These are phyloP conservation scores for Plasmodium relictum DNA, from an alignment of 169 alveolate genomes.

Conservation along the genomic window DNA sequence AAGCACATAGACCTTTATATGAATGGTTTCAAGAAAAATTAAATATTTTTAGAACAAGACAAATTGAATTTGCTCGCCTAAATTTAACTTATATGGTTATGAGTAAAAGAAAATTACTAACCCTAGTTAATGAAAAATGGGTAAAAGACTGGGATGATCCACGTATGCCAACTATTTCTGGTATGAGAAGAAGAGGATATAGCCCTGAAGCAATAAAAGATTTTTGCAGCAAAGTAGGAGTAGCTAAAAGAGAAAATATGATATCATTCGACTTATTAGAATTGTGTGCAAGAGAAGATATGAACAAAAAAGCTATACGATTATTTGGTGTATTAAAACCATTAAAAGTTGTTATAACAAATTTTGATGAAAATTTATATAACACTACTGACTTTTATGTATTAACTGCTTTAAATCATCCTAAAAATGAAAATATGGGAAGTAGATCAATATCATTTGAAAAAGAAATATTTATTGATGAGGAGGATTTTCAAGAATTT, in stretches of 20 bases:
- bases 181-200: slow-evolving; percentile 97
- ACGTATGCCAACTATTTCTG: slow-evolving; percentile 98
- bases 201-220: slow-evolving; percentile 92
- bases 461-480: slow-evolving; percentile 86
- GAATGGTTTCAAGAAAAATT: slow-evolving; percentile 98
- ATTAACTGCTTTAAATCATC: slow-evolving; percentile 57
- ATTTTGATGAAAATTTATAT: slow-evolving; percentile 63
- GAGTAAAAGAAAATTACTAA: slow-evolving; percentile 95
- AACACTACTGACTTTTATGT: neutral
- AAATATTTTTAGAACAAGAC: slow-evolving; percentile 88
- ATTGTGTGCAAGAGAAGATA: slow-evolving; percentile 90
- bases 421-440: slow-evolving; percentile 59
- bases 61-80: slow-evolving; percentile 98
- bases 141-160: slow-evolving; percentile 99
- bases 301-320: slow-evolving; percentile 83
- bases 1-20: slow-evolving; percentile 97
- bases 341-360: slow-evolving; percentile 81
- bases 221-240: slow-evolving; percentile 95
- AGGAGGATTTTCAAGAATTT: slow-evolving; percentile 86
- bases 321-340: slow-evolving; percentile 84
- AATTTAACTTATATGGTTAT: slow-evolving; percentile 97
- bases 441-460: slow-evolving; percentile 66
- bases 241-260: slow-evolving; percentile 95
- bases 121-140: slow-evolving; percentile 92
- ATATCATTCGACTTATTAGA: slow-evolving; percentile 95